A percentile compares a stretch with the other conserved stretches of the same genome.
Evolutionary conservation across 257 asterid genomes (phyloP).

Genomic region (Solanum piurae): DNA sequence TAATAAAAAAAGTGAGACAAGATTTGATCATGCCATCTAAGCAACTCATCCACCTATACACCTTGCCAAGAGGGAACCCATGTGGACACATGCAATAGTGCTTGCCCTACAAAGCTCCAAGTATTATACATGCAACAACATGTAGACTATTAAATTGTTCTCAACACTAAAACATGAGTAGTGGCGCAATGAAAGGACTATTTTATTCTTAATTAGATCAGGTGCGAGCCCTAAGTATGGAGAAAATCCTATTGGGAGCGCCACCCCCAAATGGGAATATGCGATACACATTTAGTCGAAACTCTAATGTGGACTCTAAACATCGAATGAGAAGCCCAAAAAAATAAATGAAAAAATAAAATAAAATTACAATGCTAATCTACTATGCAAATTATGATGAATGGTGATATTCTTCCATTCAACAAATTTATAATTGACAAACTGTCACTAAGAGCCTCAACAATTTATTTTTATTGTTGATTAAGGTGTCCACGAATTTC

Average conservation of each 20-base stretch:
- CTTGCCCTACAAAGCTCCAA: background rate
- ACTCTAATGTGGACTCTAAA: background rate
- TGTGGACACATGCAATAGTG: background rate
- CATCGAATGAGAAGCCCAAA: background rate
- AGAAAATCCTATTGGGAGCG: background rate
- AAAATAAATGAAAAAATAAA: background rate
- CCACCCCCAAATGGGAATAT: background rate
- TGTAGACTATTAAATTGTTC: background rate
- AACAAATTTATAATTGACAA: background rate
- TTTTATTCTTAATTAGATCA: background rate
- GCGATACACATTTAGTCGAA: background rate
- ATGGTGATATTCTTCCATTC: background rate
- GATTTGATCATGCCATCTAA: background rate
- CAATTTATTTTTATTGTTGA: background rate
- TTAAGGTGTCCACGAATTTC: background rate
- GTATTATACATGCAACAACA: background rate
- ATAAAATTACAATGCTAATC: background rate
- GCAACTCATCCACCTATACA: background rate
- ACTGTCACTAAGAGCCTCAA: background rate
- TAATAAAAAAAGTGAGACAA: background rate
- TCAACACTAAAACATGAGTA: background rate
- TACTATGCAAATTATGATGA: background rate
- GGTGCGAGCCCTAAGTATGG: background rate
- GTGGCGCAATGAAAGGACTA: background rate
- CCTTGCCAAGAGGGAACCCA: background rate